Evolutionary conservation across 169 alveolate species (phyloP), one percentile per base, ranked within the genome.

Genomic region (Plasmodium cynomolgi): DNA sequence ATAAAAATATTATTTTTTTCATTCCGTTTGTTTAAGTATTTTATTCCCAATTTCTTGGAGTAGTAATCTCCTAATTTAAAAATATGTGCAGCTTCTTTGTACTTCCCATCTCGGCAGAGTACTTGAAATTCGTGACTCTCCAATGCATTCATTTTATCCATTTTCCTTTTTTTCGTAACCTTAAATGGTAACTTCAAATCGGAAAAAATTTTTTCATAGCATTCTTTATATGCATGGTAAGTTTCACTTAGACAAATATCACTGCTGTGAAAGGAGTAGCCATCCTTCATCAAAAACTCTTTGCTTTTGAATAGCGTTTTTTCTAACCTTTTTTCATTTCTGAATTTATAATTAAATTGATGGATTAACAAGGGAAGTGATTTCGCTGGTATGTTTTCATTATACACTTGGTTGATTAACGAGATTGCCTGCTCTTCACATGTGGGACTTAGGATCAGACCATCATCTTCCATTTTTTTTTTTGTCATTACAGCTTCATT

Each of bases 241-340:
- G 79, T 86, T 17, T 86, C 93, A 86, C 37, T 41, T 39, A 86
- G 41, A 31, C 84, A 86, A 54, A 54, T 86, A 23, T 86, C 86
- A 77, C 26, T 75, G 29, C 81, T 29, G n/a, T 86, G 93, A 79
- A 86, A 86, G 15, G 93, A 86, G 31, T 86, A 86, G 2, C 93
- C 93, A 75, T 86, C 93, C 44, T 86, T 86, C 93, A 86, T 86
- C 68, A 86, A 77, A 17, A 86, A 86, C 44, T 86, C 93, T 34
- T 86, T 86, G 31, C 93, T 86, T 23, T 86, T 86, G 81, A 75
- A 86, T 0, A 86, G 68, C 41, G 86, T 86, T 54, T 86, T 86
- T 77, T 86, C 93, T 15, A 77, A 54, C 44, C 93, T 75, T 17
- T 86, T 86, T 86, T 86, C 93, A 86, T 86, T 86, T 77, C 93